A percentile compares a stretch with the other conserved stretches of the same genome.
Evolutionary conservation across 257 asterid genomes (phyloP).

Genomic region (Solanum acaule): DNA sequence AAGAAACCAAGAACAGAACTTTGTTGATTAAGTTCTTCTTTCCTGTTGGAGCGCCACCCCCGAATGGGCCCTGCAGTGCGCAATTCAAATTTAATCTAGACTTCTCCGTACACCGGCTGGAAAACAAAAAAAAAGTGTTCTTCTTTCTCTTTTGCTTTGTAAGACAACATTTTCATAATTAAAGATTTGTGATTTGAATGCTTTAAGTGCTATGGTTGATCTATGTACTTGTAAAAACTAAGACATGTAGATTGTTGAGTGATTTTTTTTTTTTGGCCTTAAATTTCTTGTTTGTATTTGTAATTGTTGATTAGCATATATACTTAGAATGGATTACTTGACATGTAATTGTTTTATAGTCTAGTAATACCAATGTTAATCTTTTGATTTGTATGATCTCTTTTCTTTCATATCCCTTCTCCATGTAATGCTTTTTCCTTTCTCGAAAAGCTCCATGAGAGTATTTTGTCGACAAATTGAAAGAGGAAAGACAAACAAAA

Average conservation of each 20-base stretch:
- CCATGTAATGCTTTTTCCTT: background rate
- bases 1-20: slow-evolving; percentile 60
- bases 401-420: background rate
- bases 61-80: background rate
- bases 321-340: background rate
- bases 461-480: background rate
- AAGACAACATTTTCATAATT: background rate
- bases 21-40: slow-evolving; percentile 17
- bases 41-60: background rate
- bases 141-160: background rate
- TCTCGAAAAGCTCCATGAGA: background rate
- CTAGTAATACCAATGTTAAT: background rate
- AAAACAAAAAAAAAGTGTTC: too few species aligned
- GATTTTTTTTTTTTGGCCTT: background rate
- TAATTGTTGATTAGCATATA: background rate
- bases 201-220: background rate
- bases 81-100: too few species aligned
- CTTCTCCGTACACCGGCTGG: too few species aligned
- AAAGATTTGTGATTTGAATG: background rate
- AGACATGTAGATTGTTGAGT: background rate
- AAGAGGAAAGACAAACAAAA: background rate
- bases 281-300: background rate
- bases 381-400: background rate
- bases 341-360: background rate
- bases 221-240: background rate